Conservation (phyloP, 2,329 filamentous ascomycete species). For the Arthroderma uncinatum region DNA sequence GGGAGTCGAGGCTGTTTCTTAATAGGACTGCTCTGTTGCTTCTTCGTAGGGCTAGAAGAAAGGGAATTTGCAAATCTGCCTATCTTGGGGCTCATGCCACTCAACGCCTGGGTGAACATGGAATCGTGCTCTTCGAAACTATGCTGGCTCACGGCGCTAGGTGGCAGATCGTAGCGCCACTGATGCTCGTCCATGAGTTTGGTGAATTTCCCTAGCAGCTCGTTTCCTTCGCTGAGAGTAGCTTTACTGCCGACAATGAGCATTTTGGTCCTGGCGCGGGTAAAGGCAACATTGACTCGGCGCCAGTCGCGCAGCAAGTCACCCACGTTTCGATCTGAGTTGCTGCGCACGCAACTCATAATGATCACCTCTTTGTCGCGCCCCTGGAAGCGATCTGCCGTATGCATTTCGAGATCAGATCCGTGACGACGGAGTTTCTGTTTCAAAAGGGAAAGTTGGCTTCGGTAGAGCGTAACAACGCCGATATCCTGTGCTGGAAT, state of each 20-base stretch:
- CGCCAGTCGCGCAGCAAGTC: constrained; percentile 86
- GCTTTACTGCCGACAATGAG: constrained; percentile 72
- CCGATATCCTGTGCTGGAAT: constrained; percentile 68
- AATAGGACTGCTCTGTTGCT: constrained; percentile 16
- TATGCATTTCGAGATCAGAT: constrained; percentile 77
- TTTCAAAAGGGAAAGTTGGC: constrained; percentile 73
- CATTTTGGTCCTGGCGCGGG: constrained; percentile 81
- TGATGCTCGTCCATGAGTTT: constrained; percentile 60
- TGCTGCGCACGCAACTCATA: constrained; percentile 76
- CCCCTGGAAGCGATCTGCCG: constrained; percentile 92
- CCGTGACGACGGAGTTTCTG: constrained; percentile 52
- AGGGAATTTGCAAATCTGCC: constrained; percentile 8
- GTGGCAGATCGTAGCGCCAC: constrained; percentile 70
- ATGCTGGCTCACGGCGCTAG: constrained; percentile 55
- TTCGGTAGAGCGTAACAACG: constrained; percentile 93
- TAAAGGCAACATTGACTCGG: constrained; percentile 90
- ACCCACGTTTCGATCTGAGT: constrained; percentile 71
- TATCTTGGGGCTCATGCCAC: background rate
- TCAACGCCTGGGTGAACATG: constrained; percentile 1
- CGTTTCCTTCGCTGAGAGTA: constrained; percentile 58
- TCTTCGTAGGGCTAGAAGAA: constrained; percentile 26
- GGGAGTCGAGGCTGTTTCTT: constrained; percentile 19
- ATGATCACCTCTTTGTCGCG: constrained; percentile 90
- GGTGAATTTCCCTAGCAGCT: constrained; percentile 68
- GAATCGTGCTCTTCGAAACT: constrained; percentile 44